Evolutionary conservation across 441 rosid genomes (phyloP).

Genomic region (Brassica hybrid): DNA sequence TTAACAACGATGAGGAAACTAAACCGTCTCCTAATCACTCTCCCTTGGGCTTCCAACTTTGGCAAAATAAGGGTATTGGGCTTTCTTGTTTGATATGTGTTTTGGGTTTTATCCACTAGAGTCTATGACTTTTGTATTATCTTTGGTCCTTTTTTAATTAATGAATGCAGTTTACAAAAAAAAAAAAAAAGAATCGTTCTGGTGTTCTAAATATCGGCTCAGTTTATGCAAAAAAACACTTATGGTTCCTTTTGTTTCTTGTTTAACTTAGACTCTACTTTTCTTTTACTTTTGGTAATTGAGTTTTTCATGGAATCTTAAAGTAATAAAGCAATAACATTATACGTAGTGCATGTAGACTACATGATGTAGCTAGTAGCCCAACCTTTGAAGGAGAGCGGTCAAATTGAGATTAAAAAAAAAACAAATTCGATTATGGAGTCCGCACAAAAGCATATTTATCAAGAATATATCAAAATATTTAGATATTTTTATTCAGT

Average conservation of each 20-base stretch:
- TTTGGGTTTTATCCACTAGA: no score
- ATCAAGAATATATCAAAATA: not conserved
- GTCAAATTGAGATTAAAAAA: not conserved
- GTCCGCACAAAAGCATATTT: not conserved
- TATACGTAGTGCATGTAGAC: not conserved
- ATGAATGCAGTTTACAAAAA: no score
- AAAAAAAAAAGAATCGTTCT: not conserved
- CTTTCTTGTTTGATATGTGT: no score
- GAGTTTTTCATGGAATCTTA: conserved; percentile 26
- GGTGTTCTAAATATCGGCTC: conserved; percentile 6
- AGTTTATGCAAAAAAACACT: no score
- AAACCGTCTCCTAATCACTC: no score
- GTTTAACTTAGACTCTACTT: not conserved
- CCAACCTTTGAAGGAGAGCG: conserved; percentile 8
- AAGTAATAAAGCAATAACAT: not conserved
- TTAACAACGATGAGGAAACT: no score
- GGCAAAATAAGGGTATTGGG: no score
- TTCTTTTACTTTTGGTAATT: conserved; percentile 9
- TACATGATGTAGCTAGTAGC: not conserved
- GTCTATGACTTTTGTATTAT: no score
- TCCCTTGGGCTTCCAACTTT: no score
- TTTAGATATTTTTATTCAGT: not conserved
- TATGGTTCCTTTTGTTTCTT: no score
- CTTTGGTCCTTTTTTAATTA: no score
- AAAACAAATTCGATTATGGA: not conserved